These are phyloP conservation scores for Coleophoma crateriformis DNA, from an alignment of 2,329 filamentous ascomycete genomes.

Conservation along the genomic window DNA sequence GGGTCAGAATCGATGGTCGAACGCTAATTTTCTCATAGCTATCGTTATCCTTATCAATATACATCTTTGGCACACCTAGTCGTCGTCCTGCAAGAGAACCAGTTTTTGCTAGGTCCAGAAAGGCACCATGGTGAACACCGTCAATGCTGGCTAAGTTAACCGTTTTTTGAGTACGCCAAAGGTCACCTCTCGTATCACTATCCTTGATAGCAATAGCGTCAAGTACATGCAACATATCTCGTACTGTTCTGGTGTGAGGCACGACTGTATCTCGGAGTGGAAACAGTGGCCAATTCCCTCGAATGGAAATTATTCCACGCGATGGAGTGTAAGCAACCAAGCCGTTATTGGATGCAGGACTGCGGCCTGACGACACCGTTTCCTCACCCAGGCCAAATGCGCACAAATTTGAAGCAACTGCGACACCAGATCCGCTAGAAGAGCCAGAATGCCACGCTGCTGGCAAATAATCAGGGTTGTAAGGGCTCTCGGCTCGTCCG, in stretches of 20 bases:
- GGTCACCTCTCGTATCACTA: slow-evolving; percentile 37
- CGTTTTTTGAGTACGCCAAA: slow-evolving; percentile 45
- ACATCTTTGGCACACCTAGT: slow-evolving; percentile 46
- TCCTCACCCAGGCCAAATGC: slow-evolving; percentile 49
- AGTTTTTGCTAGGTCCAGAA: slow-evolving; percentile 25
- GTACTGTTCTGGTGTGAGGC: slow-evolving; percentile 43
- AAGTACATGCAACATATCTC: slow-evolving; percentile 43
- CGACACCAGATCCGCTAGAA: slow-evolving; percentile 48
- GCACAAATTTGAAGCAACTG: slow-evolving; percentile 43
- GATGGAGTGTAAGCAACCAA: slow-evolving; percentile 52
- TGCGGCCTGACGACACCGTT: slow-evolving; percentile 49
- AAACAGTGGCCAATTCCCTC: slow-evolving; percentile 50
- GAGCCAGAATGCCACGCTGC: slow-evolving; percentile 52
- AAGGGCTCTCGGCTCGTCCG: slow-evolving; percentile 50
- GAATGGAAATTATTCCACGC: slow-evolving; percentile 41
- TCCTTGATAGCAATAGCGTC: slow-evolving; percentile 41
- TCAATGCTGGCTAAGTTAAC: slow-evolving; percentile 30
- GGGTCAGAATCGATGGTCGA: slow-evolving; percentile 25
- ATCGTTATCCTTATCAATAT: slow-evolving; percentile 35
- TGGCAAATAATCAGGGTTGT: slow-evolving; percentile 46
- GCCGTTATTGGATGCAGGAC: slow-evolving; percentile 50
- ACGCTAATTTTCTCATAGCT: slow-evolving; percentile 10
- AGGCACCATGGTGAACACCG: slow-evolving; percentile 13
- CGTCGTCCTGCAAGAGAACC: slow-evolving; percentile 35
- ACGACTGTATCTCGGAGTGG: slow-evolving; percentile 50